Evolutionary conservation across 2,329 filamentous ascomycete species (phyloP).

Genomic region (Aspergillus sp.): DNA sequence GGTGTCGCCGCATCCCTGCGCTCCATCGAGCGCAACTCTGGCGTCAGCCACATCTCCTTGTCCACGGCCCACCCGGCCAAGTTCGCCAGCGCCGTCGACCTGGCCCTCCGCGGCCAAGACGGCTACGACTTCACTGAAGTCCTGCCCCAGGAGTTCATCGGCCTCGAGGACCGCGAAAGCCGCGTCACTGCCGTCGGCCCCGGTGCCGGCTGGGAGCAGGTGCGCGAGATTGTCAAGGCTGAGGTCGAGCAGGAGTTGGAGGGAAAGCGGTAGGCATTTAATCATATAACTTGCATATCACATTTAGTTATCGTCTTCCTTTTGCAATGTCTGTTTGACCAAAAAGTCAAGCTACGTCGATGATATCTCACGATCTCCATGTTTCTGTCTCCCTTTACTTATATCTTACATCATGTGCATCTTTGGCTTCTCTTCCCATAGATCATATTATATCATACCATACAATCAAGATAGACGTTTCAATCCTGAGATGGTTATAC

Average conservation of each 20-base stretch:
- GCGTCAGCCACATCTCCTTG: constrained; percentile 72
- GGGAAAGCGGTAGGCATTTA: constrained; percentile 22
- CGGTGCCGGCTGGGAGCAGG: constrained; percentile 67
- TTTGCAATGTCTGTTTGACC: background rate
- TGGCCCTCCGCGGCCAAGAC: constrained; percentile 70
- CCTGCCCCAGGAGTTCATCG: constrained; percentile 78
- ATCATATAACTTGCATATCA: background rate
- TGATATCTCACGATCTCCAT: constrained; percentile 1
- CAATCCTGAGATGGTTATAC: too few relatives aligned
- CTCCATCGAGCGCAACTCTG: constrained; percentile 60
- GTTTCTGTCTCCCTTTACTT: background rate
- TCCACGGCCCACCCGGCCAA: constrained; percentile 96
- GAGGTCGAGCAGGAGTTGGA: constrained; percentile 61
- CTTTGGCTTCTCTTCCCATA: background rate
- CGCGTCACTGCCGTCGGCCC: constrained; percentile 70
- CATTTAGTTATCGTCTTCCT: constrained; percentile 35
- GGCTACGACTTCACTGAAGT: constrained; percentile 78
- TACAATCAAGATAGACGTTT: too few relatives aligned
- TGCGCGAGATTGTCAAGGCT: constrained; percentile 72
- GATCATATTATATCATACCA: background rate
- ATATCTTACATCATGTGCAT: background rate
- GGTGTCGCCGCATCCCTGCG: constrained; percentile 76
- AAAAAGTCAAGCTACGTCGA: constrained; percentile 4
- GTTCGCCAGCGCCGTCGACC: constrained; percentile 81
- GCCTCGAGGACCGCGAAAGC: constrained; percentile 73